phyloP scores from a whole-genome alignment of 768 basidiomycete genomes.

The Multifurca ochricompacta region DNA sequence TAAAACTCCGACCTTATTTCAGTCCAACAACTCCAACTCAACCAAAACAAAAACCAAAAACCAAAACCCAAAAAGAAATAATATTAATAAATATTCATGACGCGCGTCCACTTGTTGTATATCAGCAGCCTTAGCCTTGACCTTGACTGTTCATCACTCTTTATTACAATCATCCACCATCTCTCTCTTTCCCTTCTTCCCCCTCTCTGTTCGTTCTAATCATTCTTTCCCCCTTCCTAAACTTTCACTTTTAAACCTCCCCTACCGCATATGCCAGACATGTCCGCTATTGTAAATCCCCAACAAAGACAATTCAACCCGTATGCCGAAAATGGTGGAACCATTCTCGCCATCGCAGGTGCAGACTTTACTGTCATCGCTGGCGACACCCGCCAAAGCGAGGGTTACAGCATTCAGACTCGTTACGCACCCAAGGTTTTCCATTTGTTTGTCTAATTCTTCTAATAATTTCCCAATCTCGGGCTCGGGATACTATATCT shows the following conservation, averaged over 20 bases:
- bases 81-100: no score
- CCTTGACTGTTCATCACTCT: neutral
- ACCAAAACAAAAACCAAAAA: no score
- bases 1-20: slow-evolving; percentile 14
- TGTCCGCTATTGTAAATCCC: slow-evolving; percentile 23
- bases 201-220: neutral
- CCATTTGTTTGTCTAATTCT: slow-evolving; percentile 56
- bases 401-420: slow-evolving; percentile 97
- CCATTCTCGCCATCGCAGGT: slow-evolving; percentile 93
- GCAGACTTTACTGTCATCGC: slow-evolving; percentile 91
- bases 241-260: no score
- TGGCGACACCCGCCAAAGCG: slow-evolving; percentile 92
- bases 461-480: neutral
- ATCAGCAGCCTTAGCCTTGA: neutral
- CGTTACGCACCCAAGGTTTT: slow-evolving; percentile 96
- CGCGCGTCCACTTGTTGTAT: slow-evolving; percentile 15
- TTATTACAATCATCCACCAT: neutral
- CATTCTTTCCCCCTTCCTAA: neutral
- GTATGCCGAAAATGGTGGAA: slow-evolving; percentile 91
- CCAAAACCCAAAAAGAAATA: no score
- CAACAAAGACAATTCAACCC: slow-evolving; percentile 73
- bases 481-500: no score
- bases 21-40: no score
- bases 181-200: neutral
- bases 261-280: slow-evolving; percentile 20